These are phyloP conservation scores for Cubamyces lactineus DNA, from an alignment of 768 basidiomycete genomes.

Conservation along the genomic window DNA sequence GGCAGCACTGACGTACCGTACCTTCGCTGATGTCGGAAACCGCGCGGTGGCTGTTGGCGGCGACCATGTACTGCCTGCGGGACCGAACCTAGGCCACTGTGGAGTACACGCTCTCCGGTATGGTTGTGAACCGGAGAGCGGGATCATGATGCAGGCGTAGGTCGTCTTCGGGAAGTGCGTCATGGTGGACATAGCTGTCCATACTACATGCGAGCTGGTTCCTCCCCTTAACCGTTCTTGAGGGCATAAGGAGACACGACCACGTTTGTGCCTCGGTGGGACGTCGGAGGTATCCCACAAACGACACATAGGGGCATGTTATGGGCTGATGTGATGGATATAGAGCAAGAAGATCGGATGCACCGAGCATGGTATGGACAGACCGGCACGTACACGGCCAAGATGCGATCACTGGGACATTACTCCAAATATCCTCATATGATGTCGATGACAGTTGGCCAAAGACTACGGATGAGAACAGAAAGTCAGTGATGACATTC, in stretches of 20 bases:
- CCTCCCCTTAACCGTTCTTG: background rate
- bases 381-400: background rate
- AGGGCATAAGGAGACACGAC: background rate
- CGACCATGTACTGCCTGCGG: background rate
- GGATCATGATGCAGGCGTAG: slow-evolving; percentile 4
- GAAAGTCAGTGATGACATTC: background rate
- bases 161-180: slow-evolving; percentile 9
- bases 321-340: background rate
- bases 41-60: background rate
- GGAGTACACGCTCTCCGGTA: slow-evolving; percentile 9
- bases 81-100: slow-evolving; percentile 14
- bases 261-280: background rate
- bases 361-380: slow-evolving; percentile 12
- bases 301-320: background rate
- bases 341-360: background rate
- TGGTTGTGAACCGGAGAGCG: slow-evolving; percentile 1
- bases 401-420: background rate
- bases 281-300: slow-evolving; percentile 1
- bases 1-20: slow-evolving; percentile 2
- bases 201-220: background rate
- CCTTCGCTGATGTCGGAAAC: background rate
- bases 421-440: slow-evolving; percentile 30
- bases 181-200: background rate
- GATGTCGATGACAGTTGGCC: slow-evolving; percentile 48
- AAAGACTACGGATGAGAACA: slow-evolving; percentile 36